Conservation (phyloP, 2,329 filamentous ascomycete species). For the Fusarium sp. region DNA sequence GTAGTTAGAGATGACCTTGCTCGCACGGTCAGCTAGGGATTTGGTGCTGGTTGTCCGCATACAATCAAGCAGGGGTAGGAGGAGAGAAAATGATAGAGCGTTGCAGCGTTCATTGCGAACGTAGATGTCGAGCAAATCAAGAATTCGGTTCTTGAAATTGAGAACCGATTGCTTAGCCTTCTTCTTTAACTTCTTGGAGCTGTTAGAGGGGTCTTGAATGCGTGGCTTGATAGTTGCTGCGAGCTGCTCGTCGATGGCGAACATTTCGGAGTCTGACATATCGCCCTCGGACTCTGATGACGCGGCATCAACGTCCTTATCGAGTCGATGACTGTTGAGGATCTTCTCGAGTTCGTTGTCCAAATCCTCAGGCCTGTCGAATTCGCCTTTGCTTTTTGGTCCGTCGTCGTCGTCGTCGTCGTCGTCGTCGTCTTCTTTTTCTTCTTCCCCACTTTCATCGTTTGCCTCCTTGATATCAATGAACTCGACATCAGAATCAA, state of each 20-base stretch:
- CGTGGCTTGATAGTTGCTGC: constrained; percentile 85
- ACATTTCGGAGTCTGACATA: constrained; percentile 97
- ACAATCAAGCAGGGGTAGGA: constrained; percentile 80
- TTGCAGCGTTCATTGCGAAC: constrained; percentile 79
- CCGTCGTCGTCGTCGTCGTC: constrained; percentile 54
- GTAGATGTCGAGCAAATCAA: constrained; percentile 88
- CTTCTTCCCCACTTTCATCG: constrained; percentile 54
- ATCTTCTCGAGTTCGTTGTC: constrained; percentile 81
- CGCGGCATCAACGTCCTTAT: constrained; percentile 66
- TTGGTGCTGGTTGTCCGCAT: constrained; percentile 81
- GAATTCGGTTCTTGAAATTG: constrained; percentile 93
- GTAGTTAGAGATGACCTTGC: constrained; percentile 76
- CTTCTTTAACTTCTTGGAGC: constrained; percentile 84
- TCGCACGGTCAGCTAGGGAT: constrained; percentile 77
- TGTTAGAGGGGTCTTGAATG: constrained; percentile 63
- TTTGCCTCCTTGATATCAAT: constrained; percentile 55
- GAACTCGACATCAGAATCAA: constrained; percentile 61
- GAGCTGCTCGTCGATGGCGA: constrained; percentile 84
- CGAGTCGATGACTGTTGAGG: constrained; percentile 74
- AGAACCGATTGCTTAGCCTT: constrained; percentile 89
- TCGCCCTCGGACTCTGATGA: constrained; percentile 73
- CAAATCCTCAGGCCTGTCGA: constrained; percentile 59
- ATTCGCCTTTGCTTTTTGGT: constrained; percentile 53
- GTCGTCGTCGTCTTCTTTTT: constrained; percentile 56
- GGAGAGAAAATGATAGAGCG: constrained; percentile 71